Conservation (phyloP, 1,139 yeast genomes). For the Kodamaea ohmeri region DNA sequence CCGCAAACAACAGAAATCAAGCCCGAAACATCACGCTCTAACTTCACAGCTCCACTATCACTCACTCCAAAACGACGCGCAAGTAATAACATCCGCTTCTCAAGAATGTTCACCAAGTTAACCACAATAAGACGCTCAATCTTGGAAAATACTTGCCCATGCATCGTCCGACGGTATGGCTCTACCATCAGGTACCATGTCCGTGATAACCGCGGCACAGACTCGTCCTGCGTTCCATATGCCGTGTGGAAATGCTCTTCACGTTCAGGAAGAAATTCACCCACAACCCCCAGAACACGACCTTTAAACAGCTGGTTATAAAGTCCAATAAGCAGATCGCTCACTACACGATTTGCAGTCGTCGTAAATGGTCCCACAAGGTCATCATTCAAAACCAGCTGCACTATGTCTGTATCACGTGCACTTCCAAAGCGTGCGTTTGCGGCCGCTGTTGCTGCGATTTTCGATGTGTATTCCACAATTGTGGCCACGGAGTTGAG, state of each 20-base stretch:
- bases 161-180: constrained; percentile 65
- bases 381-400: constrained; percentile 34
- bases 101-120: constrained; percentile 52
- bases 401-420: constrained; percentile 46
- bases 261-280: constrained; percentile 54
- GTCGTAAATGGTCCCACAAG: constrained; percentile 39
- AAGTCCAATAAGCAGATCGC: constrained; percentile 52
- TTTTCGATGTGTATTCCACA: constrained; percentile 50
- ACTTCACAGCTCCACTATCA: constrained; percentile 77
- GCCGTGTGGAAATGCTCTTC: constrained; percentile 43
- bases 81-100: constrained; percentile 63
- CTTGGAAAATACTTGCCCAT: constrained; percentile 41
- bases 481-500: constrained; percentile 63
- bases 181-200: constrained; percentile 64
- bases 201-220: constrained; percentile 46
- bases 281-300: constrained; percentile 46
- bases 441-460: constrained; percentile 31
- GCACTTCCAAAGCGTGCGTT: constrained; percentile 35
- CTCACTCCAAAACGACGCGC: constrained; percentile 60
- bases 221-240: constrained; percentile 28
- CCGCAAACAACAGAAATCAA: constrained; percentile 64
- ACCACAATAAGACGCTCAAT: constrained; percentile 54
- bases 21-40: constrained; percentile 79
- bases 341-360: constrained; percentile 46
- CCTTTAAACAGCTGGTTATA: constrained; percentile 58